phyloP scores from a whole-genome alignment of 2,329 filamentous ascomycete genomes.

The Sphaerulina musiva region DNA sequence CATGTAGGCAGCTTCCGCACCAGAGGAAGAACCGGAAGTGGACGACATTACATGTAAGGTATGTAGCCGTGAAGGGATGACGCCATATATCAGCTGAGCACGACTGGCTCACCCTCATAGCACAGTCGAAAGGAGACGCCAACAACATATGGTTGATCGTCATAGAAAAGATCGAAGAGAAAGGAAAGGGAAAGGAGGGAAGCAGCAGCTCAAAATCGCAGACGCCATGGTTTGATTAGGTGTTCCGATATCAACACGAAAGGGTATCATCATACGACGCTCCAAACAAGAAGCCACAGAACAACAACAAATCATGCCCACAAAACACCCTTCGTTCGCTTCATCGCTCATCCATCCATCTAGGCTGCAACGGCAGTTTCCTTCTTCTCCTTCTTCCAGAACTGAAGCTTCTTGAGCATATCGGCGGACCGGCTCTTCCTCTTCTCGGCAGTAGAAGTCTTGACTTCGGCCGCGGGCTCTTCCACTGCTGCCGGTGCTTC shows the following conservation, averaged over 20 bases:
- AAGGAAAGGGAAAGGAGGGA: neutral
- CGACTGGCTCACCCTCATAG: too few relatives aligned
- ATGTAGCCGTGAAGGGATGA: too few relatives aligned
- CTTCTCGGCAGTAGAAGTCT: slow-evolving; percentile 7
- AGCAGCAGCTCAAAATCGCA: neutral
- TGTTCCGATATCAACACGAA: slow-evolving; percentile 1
- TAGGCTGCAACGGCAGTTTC: neutral
- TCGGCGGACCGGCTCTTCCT: slow-evolving; percentile 5
- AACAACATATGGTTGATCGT: too few relatives aligned
- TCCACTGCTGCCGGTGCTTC: neutral
- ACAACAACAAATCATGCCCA: neutral
- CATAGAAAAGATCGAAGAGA: too few relatives aligned
- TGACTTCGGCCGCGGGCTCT: slow-evolving; percentile 2
- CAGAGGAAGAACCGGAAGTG: too few relatives aligned
- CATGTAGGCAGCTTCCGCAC: too few relatives aligned
- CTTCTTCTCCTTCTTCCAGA: slow-evolving; percentile 14
- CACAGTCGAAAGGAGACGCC: too few relatives aligned
- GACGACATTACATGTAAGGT: too few relatives aligned
- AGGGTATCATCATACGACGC: slow-evolving; percentile 8
- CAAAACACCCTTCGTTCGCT: neutral
- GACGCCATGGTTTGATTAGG: neutral
- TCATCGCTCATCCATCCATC: neutral
- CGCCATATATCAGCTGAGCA: too few relatives aligned
- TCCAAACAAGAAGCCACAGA: neutral
- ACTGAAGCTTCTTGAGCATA: slow-evolving; percentile 11